Evolutionary conservation across 2,329 filamentous ascomycete genomes (phyloP).

Genomic region (Pezicula neosporulosa): DNA sequence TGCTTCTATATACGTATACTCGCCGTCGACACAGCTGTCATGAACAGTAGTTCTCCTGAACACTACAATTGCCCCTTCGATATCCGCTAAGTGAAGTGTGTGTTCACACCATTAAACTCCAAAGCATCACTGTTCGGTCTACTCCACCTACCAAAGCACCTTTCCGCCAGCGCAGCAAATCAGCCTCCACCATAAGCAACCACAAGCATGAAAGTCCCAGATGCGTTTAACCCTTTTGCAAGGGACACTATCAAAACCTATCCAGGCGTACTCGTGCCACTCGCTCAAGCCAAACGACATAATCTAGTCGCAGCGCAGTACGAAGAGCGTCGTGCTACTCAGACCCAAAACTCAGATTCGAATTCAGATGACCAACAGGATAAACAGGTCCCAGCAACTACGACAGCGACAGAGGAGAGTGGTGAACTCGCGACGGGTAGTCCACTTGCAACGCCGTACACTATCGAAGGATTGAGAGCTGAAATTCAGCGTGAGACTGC

Average conservation of each 20-base stretch:
- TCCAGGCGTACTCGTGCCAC: slow-evolving; percentile 45
- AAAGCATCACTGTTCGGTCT: background rate
- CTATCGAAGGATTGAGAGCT: slow-evolving; percentile 62
- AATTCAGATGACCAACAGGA: no score
- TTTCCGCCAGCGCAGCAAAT: slow-evolving; percentile 2
- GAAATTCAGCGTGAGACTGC: slow-evolving; percentile 54
- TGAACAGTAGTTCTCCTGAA: no score
- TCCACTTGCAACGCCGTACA: slow-evolving; percentile 15
- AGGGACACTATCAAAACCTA: slow-evolving; percentile 46
- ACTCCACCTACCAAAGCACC: background rate
- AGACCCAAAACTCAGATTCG: no score
- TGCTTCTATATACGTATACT: no score
- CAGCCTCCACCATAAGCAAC: no score
- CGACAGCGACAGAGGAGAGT: background rate
- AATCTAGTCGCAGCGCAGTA: slow-evolving; percentile 30
- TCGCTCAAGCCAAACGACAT: slow-evolving; percentile 39
- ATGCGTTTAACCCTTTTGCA: slow-evolving; percentile 45
- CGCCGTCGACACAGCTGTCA: no score
- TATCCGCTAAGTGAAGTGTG: no score
- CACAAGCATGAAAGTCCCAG: slow-evolving; percentile 29
- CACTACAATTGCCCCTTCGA: no score
- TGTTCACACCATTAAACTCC: background rate
- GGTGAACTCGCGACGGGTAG: slow-evolving; percentile 2
- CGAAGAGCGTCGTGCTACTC: slow-evolving; percentile 23
- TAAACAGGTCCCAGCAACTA: slow-evolving; percentile 11